These are phyloP conservation scores for Komagataea norvegica DNA, from an alignment of 1,139 yeast genomes.

Conservation along the genomic window DNA sequence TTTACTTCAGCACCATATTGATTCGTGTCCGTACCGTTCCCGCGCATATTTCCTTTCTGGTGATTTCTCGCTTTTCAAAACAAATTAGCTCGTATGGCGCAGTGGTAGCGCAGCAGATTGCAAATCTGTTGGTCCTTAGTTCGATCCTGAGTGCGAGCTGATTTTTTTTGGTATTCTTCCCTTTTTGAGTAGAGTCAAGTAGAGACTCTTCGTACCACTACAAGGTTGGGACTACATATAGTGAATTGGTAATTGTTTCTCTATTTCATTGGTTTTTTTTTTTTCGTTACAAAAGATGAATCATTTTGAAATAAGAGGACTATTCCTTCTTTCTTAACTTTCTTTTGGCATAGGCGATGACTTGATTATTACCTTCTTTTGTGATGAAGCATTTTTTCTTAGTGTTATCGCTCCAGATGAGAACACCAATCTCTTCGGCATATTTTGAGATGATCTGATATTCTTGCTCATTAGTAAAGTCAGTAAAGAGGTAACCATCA, in stretches of 20 bases:
- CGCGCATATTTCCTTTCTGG: no score
- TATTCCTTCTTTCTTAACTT: constrained; percentile 31
- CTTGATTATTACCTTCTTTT: constrained; percentile 82
- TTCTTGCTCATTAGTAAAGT: constrained; percentile 74
- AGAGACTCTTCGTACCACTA: no score
- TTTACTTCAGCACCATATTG: no score
- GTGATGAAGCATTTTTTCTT: constrained; percentile 71
- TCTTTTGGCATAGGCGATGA: constrained; percentile 80
- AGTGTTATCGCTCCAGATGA: constrained; percentile 76
- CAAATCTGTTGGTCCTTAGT: constrained; percentile 89
- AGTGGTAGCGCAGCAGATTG: constrained; percentile 93
- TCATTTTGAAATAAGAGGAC: background rate
- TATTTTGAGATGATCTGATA: constrained; percentile 68
- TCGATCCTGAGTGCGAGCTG: constrained; percentile 80
- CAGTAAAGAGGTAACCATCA: constrained; percentile 82
- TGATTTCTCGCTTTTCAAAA: no score
- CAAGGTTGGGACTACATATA: no score
- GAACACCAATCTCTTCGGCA: constrained; percentile 87
- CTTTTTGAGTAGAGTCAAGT: no score
- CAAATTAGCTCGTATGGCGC: constrained; percentile 64
- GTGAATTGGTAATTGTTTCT: no score
- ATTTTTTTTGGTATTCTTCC: constrained; percentile 22
- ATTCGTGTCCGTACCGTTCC: no score
- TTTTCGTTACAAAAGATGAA: background rate
- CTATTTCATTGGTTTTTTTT: no score